Base-by-base conservation (phyloP, 2,329 filamentous ascomycete genomes). In the Ascochyta lentis region DNA sequence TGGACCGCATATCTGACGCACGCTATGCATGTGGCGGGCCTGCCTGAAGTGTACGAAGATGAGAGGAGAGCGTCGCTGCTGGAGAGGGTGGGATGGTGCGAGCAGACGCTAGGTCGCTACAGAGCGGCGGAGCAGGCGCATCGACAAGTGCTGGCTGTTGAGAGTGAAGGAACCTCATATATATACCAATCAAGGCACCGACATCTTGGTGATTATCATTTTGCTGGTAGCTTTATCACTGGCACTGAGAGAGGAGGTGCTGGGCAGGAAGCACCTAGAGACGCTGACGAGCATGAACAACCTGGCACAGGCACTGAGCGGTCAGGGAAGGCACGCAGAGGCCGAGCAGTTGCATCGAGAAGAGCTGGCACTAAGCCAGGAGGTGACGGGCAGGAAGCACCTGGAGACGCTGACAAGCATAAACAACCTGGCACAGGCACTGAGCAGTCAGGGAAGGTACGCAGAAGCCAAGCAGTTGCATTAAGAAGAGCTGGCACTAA, bases 1-100 rank as follows among this genome's bases (percentile, higher is more conserved):
- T 76, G 68, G 68, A 61, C 50, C 19, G n/a, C 43, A 39, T 76
- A 74, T 53, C 51, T 76, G 9, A 67, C 72, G 27, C 72, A 77
- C 59, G 68, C 64, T 53, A 45, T 55, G 10, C 40, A 59, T 9
- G 48, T 60, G 27, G 44, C 48, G 33, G 33, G 41, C 26, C 26
- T 26, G 26, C 26, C 26, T 26, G 2, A 27, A 42, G 24, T 13
- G 10, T 27, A 23, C n/a, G 10, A 29, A 8, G 40, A 6, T 8
- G n/a, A 26, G n/a, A 12, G 4, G 6, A 42, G 8, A 29, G 10
- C 12, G 10, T 27, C 3, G 9, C 40, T 42, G 15, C 23, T 42
- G 6, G 23, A 29, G 23, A 15, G 23, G 13, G 23, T 42, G 4
- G 26, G 40, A 15, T 23, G 23, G 12, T 42, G 40, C n/a, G 13